Evolutionary conservation across 116 monocot genomes (phyloP).

Genomic region (Iris pallida): DNA sequence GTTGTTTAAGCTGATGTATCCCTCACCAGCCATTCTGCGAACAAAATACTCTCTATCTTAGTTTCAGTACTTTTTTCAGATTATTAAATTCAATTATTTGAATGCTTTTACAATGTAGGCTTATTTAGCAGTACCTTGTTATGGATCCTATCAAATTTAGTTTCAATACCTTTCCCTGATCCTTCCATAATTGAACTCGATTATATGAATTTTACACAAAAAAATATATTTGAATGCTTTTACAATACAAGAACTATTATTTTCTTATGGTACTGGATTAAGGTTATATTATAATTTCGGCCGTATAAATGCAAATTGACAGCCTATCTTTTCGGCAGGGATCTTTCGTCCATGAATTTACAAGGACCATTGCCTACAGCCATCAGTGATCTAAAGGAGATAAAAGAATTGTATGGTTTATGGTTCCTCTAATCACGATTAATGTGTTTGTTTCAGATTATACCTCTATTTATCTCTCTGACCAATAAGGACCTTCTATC

Average conservation of each 20-base stretch:
- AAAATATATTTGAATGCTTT: too few relatives aligned
- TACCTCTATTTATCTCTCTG: slow-evolving; percentile 6
- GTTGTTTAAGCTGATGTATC: background rate
- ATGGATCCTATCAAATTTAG: too few relatives aligned
- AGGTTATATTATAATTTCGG: too few relatives aligned
- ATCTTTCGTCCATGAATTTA: slow-evolving; percentile 36
- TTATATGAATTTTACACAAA: too few relatives aligned
- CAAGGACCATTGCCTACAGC: slow-evolving; percentile 32
- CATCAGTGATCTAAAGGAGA: slow-evolving; percentile 32
- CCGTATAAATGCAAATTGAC: too few relatives aligned
- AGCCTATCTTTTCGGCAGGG: slow-evolving; percentile 20
- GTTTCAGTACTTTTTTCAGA: background rate
- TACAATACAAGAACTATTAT: too few relatives aligned
- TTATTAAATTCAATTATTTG: background rate
- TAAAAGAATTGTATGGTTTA: slow-evolving; percentile 42
- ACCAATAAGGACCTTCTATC: background rate
- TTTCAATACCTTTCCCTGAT: too few relatives aligned
- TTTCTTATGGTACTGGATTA: too few relatives aligned
- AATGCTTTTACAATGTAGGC: background rate
- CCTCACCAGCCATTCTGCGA: too few relatives aligned
- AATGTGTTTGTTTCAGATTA: background rate
- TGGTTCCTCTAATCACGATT: background rate
- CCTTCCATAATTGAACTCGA: too few relatives aligned
- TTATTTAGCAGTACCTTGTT: background rate
- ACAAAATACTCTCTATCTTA: too few relatives aligned